phyloP scores from a whole-genome alignment of 129 eudicot species.

The Calendula officinalis region DNA sequence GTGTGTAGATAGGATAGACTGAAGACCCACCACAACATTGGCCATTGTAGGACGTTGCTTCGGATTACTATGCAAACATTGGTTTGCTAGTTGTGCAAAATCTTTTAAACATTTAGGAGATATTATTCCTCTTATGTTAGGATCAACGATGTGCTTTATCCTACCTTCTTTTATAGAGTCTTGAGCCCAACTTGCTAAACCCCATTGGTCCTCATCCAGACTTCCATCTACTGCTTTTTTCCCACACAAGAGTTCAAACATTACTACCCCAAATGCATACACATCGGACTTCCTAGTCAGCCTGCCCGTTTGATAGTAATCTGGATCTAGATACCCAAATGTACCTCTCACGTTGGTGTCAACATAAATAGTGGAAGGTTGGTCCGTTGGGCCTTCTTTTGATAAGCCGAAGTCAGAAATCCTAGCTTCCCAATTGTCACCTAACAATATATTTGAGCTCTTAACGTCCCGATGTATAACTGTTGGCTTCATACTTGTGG shows the following conservation, averaged over 20 bases:
- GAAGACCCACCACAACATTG: constrained; percentile 22
- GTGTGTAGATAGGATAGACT: constrained; percentile 15
- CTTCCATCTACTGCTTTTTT: constrained; percentile 36
- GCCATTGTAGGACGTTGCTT: constrained; percentile 32
- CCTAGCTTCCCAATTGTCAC: constrained; percentile 4
- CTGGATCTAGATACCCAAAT: constrained; percentile 30
- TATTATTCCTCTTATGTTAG: constrained; percentile 26
- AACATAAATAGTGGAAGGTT: neutral
- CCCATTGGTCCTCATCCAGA: constrained; percentile 33
- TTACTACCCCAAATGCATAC: constrained; percentile 32
- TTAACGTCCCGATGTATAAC: constrained; percentile 16
- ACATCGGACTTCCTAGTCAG: constrained; percentile 30
- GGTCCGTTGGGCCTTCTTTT: neutral
- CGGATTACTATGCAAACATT: constrained; percentile 25
- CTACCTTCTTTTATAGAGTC: constrained; percentile 31
- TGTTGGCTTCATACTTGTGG: neutral
- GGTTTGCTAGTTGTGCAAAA: constrained; percentile 28
- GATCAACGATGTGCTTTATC: constrained; percentile 31
- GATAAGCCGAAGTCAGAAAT: constrained; percentile 21
- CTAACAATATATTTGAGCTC: constrained; percentile 16
- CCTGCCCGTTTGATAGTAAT: constrained; percentile 23
- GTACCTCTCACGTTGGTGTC: constrained; percentile 14
- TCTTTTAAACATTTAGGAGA: constrained; percentile 27
- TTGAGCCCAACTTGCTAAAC: constrained; percentile 31
- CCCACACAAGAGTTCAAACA: constrained; percentile 38